Evolutionary conservation across 176 grass and related monocot species (phyloP), one percentile per base, ranked within the genome.

Genomic region (Bromus sterilis): DNA sequence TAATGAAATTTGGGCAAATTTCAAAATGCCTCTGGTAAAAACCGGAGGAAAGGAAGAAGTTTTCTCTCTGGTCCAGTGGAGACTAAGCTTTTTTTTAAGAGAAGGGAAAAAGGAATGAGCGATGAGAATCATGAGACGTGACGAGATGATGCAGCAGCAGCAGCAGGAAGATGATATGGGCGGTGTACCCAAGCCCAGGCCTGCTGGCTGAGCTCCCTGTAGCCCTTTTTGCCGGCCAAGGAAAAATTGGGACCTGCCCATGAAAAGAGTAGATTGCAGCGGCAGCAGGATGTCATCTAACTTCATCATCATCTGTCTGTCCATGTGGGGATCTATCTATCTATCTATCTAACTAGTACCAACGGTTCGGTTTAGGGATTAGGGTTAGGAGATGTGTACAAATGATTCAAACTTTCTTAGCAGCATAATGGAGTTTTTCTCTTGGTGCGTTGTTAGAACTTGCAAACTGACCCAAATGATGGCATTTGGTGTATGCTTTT

Each of bases 221-320:
- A 42, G 75, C 56, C 51, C 74, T 28, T 88, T 88, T 88, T 88
- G 80, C 75, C 66, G 75, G 75, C 56, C 24, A 73, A 72, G 69
- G 4, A 35, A 80, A 44, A 73, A 64, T 21, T 10, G 35, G 14
- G 25, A 34, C 51, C 74, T 57, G 31, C 56, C 25, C 46, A 66
- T 44, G 44, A 66, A 86, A 80, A 75, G 71, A 68, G 29, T 24
- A 70, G 37, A 46, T 42, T 43, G 78, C 57, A 6, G 68, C 40
- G 3, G 41, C 59, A 32, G 41, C 41, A 44, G 37, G 55, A 59
- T 72, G 79, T 37, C 79, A 15, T 12, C 65, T 39, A 41, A 12
- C 26, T 28, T 51, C 66, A 74, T 86, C 84, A 71, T 71, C 68
- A 25, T 71, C 31, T 37, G 36, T 34, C 78, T 28, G 36, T 34